A percentile compares a stretch with the other conserved stretches of the same genome.
These are phyloP conservation scores for Tricholoma terreum DNA, from an alignment of 768 basidiomycete genomes.

Conservation along the genomic window DNA sequence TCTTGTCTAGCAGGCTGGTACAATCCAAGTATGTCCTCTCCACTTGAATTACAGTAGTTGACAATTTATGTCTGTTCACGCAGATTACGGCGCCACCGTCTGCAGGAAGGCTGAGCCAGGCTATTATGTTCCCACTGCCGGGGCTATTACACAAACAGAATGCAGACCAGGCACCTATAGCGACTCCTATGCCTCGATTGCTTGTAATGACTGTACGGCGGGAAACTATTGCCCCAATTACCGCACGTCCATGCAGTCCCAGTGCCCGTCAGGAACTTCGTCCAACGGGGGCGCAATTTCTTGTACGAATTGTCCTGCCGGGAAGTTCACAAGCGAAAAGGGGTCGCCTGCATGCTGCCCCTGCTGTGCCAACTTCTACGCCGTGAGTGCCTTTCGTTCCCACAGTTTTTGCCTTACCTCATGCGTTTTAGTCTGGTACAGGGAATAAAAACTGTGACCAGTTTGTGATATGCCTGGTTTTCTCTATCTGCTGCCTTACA, in stretches of 20 bases:
- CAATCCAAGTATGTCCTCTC: conserved; percentile 10
- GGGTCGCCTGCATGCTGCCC: conserved; percentile 23
- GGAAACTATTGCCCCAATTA: conserved; percentile 23
- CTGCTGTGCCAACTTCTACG: conserved; percentile 27
- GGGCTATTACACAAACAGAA: neutral
- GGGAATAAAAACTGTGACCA: conserved; percentile 23
- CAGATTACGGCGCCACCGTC: conserved; percentile 12
- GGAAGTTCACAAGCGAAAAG: conserved; percentile 24
- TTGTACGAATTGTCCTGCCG: conserved; percentile 21
- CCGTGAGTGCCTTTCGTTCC: conserved; percentile 11
- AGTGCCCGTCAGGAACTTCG: conserved; percentile 23
- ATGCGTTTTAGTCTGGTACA: conserved; percentile 9
- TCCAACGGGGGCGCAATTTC: conserved; percentile 13
- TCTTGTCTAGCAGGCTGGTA: conserved; percentile 20
- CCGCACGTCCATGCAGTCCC: conserved; percentile 16
- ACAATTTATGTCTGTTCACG: neutral
- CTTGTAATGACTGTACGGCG: conserved; percentile 14
- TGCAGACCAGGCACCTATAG: conserved; percentile 18
- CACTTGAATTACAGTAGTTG: neutral
- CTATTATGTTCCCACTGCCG: conserved; percentile 8
- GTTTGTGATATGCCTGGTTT: conserved; percentile 3
- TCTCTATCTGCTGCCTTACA: neutral
- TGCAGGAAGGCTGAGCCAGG: conserved; percentile 18
- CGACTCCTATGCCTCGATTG: conserved; percentile 3
- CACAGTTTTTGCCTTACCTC: neutral